Percentiles rank a stretch among this genome's conserved stretches.
Conservation (phyloP, 495 filamentous ascomycete species). For the Trichoderma reesei region DNA sequence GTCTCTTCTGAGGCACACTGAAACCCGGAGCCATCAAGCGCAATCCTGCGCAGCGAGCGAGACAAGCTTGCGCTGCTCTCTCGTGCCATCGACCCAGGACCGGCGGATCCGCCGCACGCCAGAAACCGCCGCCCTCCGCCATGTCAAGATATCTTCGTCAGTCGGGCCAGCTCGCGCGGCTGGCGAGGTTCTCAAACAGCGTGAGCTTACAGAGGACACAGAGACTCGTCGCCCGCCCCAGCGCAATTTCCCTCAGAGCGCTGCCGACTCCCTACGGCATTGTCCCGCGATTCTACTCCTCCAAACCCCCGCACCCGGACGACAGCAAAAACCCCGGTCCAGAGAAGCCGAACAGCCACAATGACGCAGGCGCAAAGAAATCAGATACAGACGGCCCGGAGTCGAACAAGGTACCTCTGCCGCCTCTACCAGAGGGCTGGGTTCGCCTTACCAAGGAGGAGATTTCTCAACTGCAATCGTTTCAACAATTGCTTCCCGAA, state of each 20-base stretch:
- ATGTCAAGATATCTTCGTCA: slow-evolving; percentile 12
- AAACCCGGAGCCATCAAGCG: neutral
- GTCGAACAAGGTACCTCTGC: slow-evolving; percentile 14
- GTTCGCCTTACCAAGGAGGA: slow-evolving; percentile 20
- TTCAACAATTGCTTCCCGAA: neutral
- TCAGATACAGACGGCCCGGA: slow-evolving; percentile 16
- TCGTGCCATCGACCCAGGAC: neutral
- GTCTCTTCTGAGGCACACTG: neutral
- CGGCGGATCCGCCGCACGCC: slow-evolving; percentile 7
- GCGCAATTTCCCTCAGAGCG: neutral
- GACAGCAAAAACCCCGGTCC: neutral
- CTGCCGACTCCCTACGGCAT: neutral
- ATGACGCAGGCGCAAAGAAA: slow-evolving; percentile 15
- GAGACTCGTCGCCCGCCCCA: neutral
- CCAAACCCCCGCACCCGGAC: neutral
- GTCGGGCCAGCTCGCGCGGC: slow-evolving; percentile 11
- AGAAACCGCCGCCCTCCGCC: neutral
- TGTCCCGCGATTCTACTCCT: slow-evolving; percentile 4
- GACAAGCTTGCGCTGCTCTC: neutral
- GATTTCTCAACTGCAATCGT: neutral
- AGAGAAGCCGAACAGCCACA: neutral
- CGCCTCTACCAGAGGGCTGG: slow-evolving; percentile 24
- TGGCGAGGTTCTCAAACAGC: neutral
- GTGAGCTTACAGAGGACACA: neutral
- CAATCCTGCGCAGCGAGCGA: slow-evolving; percentile 3